These are phyloP conservation scores for Amanita bisporigera DNA, from an alignment of 1,284 basidiomycete species.

Conservation along the genomic window DNA sequence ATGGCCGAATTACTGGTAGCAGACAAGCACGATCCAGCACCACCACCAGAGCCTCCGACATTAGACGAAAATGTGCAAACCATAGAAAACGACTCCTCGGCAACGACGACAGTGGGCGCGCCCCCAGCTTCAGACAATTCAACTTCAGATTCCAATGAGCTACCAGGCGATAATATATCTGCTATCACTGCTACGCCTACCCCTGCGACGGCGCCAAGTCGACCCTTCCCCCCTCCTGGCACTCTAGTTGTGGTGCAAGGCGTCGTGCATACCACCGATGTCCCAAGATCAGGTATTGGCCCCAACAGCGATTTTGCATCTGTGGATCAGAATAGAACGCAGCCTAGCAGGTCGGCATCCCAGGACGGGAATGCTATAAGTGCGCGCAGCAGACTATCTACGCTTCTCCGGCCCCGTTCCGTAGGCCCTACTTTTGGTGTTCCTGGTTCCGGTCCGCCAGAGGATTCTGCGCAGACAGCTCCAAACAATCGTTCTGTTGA, in stretches of 20 bases:
- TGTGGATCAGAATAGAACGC: slow-evolving; percentile 16
- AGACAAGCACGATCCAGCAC: not conserved
- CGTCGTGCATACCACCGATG: slow-evolving; percentile 78
- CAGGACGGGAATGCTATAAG: slow-evolving; percentile 15
- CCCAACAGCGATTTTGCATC: not conserved
- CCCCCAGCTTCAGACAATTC: not conserved
- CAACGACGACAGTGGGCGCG: not conserved
- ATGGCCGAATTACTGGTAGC: not conserved
- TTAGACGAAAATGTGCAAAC: not conserved
- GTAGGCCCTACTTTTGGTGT: slow-evolving; percentile 35
- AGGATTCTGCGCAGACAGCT: not conserved
- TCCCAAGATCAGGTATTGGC: slow-evolving; percentile 42
- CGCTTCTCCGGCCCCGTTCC: slow-evolving; percentile 52
- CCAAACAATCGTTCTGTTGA: not conserved
- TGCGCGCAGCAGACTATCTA: slow-evolving; percentile 49
- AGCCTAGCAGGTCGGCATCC: slow-evolving; percentile 18
- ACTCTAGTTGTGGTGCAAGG: slow-evolving; percentile 82
- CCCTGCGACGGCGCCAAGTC: slow-evolving; percentile 23
- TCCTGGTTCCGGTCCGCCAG: slow-evolving; percentile 18
- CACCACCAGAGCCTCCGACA: not conserved
- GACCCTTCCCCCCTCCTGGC: slow-evolving; percentile 69
- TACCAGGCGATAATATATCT: not conserved
- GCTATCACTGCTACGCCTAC: slow-evolving; percentile 1
- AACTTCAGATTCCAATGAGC: not conserved
- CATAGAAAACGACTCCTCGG: not conserved